A percentile compares a stretch with the other conserved stretches of the same genome.
Evolutionary conservation across 306 rosid species (phyloP).

Genomic region (Phaseolus lunatus): DNA sequence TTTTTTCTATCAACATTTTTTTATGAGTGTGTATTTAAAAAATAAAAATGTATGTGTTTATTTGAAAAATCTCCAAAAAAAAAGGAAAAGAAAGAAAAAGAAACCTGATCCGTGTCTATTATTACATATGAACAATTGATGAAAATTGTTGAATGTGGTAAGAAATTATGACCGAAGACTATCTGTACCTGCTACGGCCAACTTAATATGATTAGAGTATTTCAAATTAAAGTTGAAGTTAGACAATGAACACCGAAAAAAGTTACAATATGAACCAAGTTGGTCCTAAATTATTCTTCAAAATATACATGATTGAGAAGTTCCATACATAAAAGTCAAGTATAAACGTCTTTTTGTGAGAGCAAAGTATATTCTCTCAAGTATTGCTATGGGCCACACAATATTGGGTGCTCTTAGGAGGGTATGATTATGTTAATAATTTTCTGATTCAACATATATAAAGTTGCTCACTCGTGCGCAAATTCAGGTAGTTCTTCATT

Average conservation of each 20-base stretch:
- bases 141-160: neutral
- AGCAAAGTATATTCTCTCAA: conserved; percentile 7
- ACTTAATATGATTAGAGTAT: neutral
- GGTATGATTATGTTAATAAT: neutral
- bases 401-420: neutral
- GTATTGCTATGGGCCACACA: conserved; percentile 5
- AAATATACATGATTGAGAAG: neutral
- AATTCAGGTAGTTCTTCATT: neutral
- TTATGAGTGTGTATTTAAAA: too few species aligned
- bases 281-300: conserved; percentile 24
- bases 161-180: conserved; percentile 23
- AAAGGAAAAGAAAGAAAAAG: too few species aligned
- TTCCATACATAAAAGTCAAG: neutral
- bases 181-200: conserved; percentile 1
- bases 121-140: neutral
- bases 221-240: neutral
- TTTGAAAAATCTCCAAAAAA: too few species aligned
- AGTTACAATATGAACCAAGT: neutral
- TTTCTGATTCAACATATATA: neutral
- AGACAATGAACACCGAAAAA: neutral
- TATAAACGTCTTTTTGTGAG: conserved; percentile 22
- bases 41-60: too few species aligned
- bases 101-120: too few species aligned
- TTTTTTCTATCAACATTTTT: too few species aligned
- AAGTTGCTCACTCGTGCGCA: neutral